Conservation (phyloP, 331 rosid species). For the Acacia pycnantha region DNA sequence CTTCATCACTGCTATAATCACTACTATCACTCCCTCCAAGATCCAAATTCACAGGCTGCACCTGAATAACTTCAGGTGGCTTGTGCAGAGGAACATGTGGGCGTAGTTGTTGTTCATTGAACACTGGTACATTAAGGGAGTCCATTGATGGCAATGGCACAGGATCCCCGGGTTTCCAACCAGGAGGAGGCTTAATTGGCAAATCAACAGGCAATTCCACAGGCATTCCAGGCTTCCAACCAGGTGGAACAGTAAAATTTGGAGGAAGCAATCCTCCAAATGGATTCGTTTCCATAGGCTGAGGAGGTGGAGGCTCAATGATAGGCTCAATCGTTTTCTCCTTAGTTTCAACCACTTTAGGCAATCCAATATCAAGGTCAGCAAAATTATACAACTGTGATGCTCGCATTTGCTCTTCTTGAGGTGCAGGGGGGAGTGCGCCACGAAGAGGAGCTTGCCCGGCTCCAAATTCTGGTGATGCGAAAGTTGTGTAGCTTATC, state of each 20-base stretch:
- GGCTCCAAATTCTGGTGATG: constrained; percentile 93
- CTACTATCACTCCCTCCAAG: constrained; percentile 83
- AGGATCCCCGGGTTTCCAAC: constrained; percentile 97
- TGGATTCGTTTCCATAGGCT: constrained; percentile 28
- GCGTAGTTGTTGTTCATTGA: constrained; percentile 58
- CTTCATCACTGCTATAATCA: constrained; percentile 84
- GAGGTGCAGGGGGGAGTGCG: constrained; percentile 92
- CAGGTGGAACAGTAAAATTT: constrained; percentile 71
- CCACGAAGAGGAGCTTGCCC: constrained; percentile 84
- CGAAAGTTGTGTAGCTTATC: constrained; percentile 91
- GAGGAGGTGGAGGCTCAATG: constrained; percentile 58
- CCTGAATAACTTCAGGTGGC: constrained; percentile 78
- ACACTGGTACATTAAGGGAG: constrained; percentile 61
- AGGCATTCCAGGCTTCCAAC: constrained; percentile 98
- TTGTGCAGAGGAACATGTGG: constrained; percentile 58
- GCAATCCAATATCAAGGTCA: constrained; percentile 84
- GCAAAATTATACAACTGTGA: constrained; percentile 86
- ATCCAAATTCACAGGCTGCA: constrained; percentile 84
- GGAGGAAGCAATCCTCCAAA: constrained; percentile 65
- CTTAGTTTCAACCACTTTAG: constrained; percentile 54
- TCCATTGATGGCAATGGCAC: constrained; percentile 76
- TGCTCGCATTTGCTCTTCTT: constrained; percentile 94
- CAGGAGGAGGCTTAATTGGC: constrained; percentile 84
- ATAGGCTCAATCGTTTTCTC: constrained; percentile 70
- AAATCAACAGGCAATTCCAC: constrained; percentile 70